Evolutionary conservation across 352 stramenopile species (phyloP).

Genomic region (Lagenidium giganteum): DNA sequence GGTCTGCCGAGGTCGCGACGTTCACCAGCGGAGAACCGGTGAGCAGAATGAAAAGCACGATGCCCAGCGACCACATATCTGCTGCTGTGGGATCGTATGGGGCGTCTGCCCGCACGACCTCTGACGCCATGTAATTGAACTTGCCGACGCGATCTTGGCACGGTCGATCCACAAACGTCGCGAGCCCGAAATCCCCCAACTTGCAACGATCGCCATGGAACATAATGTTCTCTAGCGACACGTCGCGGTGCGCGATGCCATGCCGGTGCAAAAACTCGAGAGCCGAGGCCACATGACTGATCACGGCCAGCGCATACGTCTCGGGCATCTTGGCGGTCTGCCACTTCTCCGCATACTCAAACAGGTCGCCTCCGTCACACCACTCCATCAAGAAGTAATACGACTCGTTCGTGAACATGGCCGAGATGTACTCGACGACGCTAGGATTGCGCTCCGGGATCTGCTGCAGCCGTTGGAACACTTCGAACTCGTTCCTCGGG

Average conservation of each 20-base stretch:
- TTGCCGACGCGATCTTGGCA: constrained; percentile 48
- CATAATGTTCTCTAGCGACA: constrained; percentile 82
- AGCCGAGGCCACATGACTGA: constrained; percentile 53
- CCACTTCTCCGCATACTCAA: constrained; percentile 38
- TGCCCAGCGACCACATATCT: constrained; percentile 77
- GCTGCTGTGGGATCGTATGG: constrained; percentile 56
- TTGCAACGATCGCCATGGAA: constrained; percentile 70
- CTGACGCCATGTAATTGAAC: constrained; percentile 73
- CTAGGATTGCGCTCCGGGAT: constrained; percentile 53
- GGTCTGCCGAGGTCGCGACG: constrained; percentile 73
- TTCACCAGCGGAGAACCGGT: constrained; percentile 88
- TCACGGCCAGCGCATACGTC: constrained; percentile 21
- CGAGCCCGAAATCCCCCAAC: constrained; percentile 78
- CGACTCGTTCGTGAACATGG: constrained; percentile 58
- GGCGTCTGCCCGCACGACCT: constrained; percentile 31
- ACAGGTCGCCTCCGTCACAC: constrained; percentile 60
- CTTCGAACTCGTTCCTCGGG: constrained; percentile 60
- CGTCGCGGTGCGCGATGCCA: constrained; percentile 73
- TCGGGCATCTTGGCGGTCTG: constrained; percentile 53
- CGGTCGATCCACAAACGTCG: constrained; percentile 39
- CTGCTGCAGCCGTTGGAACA: constrained; percentile 57
- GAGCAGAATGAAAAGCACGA: constrained; percentile 77
- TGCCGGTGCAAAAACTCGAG: constrained; percentile 70
- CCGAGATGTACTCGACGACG: constrained; percentile 62
- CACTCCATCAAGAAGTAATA: constrained; percentile 74